Conservation (phyloP, 2,329 filamentous ascomycete genomes). For the Biscogniauxia marginata region DNA sequence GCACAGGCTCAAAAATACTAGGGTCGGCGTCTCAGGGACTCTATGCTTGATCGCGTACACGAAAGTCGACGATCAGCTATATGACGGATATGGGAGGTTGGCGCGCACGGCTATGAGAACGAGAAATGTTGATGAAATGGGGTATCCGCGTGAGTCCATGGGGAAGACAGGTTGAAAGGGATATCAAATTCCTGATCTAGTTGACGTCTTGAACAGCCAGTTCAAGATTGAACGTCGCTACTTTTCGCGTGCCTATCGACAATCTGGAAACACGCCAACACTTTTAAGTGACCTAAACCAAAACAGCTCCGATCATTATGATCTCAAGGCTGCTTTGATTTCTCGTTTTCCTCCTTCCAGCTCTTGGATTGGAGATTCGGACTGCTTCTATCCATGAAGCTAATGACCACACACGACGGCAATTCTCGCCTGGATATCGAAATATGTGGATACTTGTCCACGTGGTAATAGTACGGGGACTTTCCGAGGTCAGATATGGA, state of each 20-base stretch:
- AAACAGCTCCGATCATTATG: not conserved
- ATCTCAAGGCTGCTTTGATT: not conserved
- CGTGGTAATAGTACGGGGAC: conserved; percentile 6
- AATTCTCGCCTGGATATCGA: not conserved
- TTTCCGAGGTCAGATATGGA: conserved; percentile 7
- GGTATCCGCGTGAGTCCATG: not conserved
- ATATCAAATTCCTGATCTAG: not conserved
- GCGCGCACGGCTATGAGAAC: not conserved
- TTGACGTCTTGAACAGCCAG: not conserved
- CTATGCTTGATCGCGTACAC: not conserved
- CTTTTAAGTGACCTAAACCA: not conserved
- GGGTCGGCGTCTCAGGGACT: not conserved
- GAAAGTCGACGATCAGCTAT: not conserved
- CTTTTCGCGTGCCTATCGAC: not conserved
- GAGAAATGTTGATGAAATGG: not conserved
- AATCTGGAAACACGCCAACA: not conserved
- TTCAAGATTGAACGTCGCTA: not conserved
- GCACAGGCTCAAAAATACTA: not conserved
- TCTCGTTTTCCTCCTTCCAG: conserved; percentile 5
- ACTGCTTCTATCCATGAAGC: not conserved
- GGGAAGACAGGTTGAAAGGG: not conserved
- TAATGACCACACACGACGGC: not conserved
- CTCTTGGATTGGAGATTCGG: conserved; percentile 16
- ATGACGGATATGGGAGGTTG: not conserved
- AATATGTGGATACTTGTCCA: not conserved